phyloP scores from a whole-genome alignment of 192 early-diverging fungal genomes.

The Backusella australiensis region DNA sequence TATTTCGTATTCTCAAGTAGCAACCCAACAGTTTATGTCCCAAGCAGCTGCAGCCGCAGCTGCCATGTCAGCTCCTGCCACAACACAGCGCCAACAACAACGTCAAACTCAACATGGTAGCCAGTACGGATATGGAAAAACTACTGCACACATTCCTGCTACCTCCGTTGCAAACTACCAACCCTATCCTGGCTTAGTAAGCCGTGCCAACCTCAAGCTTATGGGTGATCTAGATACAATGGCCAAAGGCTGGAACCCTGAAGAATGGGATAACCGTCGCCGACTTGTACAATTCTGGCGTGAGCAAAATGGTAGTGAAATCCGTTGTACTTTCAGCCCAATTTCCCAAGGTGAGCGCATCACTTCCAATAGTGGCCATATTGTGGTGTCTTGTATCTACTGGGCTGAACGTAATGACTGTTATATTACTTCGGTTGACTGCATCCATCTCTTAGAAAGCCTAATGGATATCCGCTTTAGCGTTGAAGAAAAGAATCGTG shows the following conservation, averaged over 20 bases:
- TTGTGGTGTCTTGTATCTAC: constrained; percentile 79
- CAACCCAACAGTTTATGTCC: background rate
- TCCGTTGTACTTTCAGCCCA: constrained; percentile 65
- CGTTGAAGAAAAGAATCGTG: constrained; percentile 81
- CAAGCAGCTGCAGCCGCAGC: background rate
- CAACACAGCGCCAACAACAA: background rate
- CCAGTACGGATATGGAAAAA: background rate
- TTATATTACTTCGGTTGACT: constrained; percentile 78
- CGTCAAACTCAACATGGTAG: background rate
- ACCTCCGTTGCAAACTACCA: constrained; percentile 35
- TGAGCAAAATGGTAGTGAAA: constrained; percentile 60
- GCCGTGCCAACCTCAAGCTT: constrained; percentile 65
- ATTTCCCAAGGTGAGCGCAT: constrained; percentile 53
- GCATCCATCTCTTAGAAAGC: constrained; percentile 68
- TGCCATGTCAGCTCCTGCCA: background rate
- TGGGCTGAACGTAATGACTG: constrained; percentile 70
- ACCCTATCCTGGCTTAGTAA: constrained; percentile 63
- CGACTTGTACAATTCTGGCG: constrained; percentile 77
- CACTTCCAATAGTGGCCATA: constrained; percentile 15
- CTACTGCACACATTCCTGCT: constrained; percentile 2
- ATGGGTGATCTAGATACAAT: constrained; percentile 65
- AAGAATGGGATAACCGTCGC: constrained; percentile 62
- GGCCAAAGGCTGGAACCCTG: constrained; percentile 61
- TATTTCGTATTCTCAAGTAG: background rate
- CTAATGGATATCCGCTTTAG: constrained; percentile 69